phyloP scores from a whole-genome alignment of 1,139 yeast species.

The Zhuliangozyma parablackwelliae region DNA sequence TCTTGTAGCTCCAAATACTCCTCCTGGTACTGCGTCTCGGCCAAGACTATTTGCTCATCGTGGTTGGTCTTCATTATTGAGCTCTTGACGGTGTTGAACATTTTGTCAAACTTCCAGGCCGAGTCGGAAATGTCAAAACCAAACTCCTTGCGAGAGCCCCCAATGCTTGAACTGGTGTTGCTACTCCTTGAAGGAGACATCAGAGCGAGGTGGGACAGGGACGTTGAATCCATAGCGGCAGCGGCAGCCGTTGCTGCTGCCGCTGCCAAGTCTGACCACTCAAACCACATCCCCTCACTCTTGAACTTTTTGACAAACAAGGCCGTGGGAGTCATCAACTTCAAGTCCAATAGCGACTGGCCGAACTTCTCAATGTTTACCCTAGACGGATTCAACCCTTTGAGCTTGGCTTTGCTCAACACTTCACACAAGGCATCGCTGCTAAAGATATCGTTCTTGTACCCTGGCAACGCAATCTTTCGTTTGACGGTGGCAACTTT shows the following conservation, averaged over 20 bases:
- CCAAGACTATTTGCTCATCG: conserved; percentile 22
- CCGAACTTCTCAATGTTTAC: conserved; percentile 40
- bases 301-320: conserved; percentile 34
- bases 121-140: conserved; percentile 26
- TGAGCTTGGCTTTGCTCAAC: conserved; percentile 25
- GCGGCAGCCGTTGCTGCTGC: conserved; percentile 16
- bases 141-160: conserved; percentile 8
- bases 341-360: conserved; percentile 35
- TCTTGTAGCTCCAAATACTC: conserved; percentile 31
- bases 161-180: conserved; percentile 2
- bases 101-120: conserved; percentile 26
- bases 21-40: conserved; percentile 31
- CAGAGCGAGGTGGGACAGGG: background rate
- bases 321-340: conserved; percentile 30
- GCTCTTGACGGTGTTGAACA: conserved; percentile 25
- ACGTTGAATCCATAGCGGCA: no score
- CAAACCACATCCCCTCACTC: conserved; percentile 46
- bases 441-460: conserved; percentile 34
- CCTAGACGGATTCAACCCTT: conserved; percentile 35
- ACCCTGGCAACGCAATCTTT: conserved; percentile 40
- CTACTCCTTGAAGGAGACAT: background rate
- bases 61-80: conserved; percentile 31
- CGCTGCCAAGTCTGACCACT: conserved; percentile 40
- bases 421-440: conserved; percentile 36
- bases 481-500: conserved; percentile 27